Conservation (phyloP, 1,139 yeast genomes). For the Scheffersomyces parashehatae region DNA sequence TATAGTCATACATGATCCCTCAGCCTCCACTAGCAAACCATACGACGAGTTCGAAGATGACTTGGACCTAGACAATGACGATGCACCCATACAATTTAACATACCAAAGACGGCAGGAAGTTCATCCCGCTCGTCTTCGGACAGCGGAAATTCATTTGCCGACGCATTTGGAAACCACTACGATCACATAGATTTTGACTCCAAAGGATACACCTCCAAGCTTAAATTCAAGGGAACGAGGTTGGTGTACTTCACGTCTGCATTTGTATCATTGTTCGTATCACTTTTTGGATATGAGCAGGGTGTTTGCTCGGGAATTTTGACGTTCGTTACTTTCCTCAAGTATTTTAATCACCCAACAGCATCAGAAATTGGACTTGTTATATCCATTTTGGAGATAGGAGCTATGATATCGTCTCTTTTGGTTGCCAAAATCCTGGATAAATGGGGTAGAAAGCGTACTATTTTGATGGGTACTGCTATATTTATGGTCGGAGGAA, state of each 20-base stretch:
- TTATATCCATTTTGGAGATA: slow-evolving; percentile 52
- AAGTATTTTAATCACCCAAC: slow-evolving; percentile 46
- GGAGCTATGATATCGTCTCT: slow-evolving; percentile 54
- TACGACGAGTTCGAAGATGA: not conserved
- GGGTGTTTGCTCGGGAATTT: slow-evolving; percentile 84
- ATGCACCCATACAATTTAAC: not conserved
- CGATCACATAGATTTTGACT: slow-evolving; percentile 40
- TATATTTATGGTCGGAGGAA: slow-evolving; percentile 52
- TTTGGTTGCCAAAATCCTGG: slow-evolving; percentile 48
- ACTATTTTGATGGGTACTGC: slow-evolving; percentile 51
- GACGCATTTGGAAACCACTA: slow-evolving; percentile 42
- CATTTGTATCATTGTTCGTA: slow-evolving; percentile 81
- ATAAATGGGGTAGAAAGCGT: slow-evolving; percentile 47
- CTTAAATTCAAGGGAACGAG: slow-evolving; percentile 40
- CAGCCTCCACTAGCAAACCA: not conserved
- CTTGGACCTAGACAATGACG: not conserved
- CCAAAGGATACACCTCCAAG: slow-evolving; percentile 32
- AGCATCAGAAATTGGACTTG: slow-evolving; percentile 48
- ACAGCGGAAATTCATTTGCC: not conserved
- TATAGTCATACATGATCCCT: not conserved
- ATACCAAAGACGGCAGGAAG: not conserved
- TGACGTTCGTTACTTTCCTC: slow-evolving; percentile 50
- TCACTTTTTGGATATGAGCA: slow-evolving; percentile 89
- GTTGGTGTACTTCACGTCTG: slow-evolving; percentile 72
- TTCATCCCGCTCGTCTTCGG: not conserved